These are phyloP conservation scores for Aureobasidium sp. DNA, from an alignment of 2,329 filamentous ascomycete species.

Conservation along the genomic window DNA sequence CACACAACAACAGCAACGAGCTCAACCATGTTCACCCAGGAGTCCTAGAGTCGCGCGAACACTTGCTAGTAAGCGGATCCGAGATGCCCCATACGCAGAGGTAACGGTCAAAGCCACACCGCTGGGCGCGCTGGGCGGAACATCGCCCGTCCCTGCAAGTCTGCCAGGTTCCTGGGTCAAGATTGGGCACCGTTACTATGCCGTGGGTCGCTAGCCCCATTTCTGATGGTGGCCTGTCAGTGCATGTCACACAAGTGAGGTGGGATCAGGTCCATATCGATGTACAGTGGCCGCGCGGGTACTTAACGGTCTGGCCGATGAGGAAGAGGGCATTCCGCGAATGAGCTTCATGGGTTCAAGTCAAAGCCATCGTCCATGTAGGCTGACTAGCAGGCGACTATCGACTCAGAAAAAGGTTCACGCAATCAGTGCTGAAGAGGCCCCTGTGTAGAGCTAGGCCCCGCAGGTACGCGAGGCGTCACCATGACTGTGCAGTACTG, in stretches of 20 bases:
- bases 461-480: conserved; percentile 10
- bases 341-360: neutral
- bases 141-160: neutral
- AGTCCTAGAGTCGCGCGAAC: conserved; percentile 1
- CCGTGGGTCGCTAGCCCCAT: neutral
- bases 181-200: conserved; percentile 10
- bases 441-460: neutral
- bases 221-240: conserved; percentile 7
- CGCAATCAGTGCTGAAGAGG: neutral
- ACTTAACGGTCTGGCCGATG: conserved; percentile 4
- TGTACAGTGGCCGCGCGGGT: neutral
- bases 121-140: conserved; percentile 9
- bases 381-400: conserved; percentile 7
- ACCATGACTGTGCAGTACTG: conserved; percentile 8
- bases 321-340: neutral
- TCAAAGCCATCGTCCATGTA: neutral
- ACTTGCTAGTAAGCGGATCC: conserved; percentile 11
- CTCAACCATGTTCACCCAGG: conserved; percentile 6
- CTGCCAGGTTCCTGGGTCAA: conserved; percentile 10
- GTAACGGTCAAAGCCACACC: conserved; percentile 12
- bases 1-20: conserved; percentile 3
- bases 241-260: neutral
- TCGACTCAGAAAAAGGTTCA: neutral
- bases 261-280: neutral
- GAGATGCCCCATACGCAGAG: conserved; percentile 2